Conservation (phyloP, 2,329 filamentous ascomycete species). For the Cucurbitaria berberidis region DNA sequence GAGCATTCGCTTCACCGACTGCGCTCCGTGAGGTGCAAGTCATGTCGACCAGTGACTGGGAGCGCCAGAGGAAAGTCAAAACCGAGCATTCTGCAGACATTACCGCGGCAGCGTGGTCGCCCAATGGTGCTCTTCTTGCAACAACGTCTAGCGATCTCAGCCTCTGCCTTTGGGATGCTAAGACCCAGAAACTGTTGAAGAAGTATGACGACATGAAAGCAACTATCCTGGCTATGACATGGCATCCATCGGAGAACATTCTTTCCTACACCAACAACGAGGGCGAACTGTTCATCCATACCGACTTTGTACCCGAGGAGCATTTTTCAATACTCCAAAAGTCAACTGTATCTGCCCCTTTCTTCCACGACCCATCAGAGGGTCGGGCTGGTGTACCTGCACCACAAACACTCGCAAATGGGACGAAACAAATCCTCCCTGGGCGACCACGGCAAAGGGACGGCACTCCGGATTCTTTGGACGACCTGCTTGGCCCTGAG, state of each 20-base stretch:
- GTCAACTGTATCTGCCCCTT: slow-evolving; percentile 75
- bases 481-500: slow-evolving; percentile 74
- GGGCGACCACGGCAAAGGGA: slow-evolving; percentile 58
- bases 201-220: slow-evolving; percentile 72
- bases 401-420: slow-evolving; percentile 58
- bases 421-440: slow-evolving; percentile 60
- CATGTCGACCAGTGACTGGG: slow-evolving; percentile 88
- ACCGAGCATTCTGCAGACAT: slow-evolving; percentile 83
- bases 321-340: slow-evolving; percentile 58
- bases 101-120: slow-evolving; percentile 89
- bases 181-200: slow-evolving; percentile 80
- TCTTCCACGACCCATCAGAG: slow-evolving; percentile 78
- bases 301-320: slow-evolving; percentile 65
- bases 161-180: slow-evolving; percentile 85
- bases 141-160: slow-evolving; percentile 65
- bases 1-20: slow-evolving; percentile 86
- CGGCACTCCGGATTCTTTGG: slow-evolving; percentile 76
- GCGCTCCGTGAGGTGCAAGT: slow-evolving; percentile 79
- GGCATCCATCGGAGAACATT: slow-evolving; percentile 90
- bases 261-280: slow-evolving; percentile 91
- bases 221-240: slow-evolving; percentile 83
- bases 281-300: slow-evolving; percentile 91
- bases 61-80: slow-evolving; percentile 79
- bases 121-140: slow-evolving; percentile 87
- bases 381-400: slow-evolving; percentile 72